Conservation (phyloP, 1,284 basidiomycete species). For the Microbotryum silenes-acaulis region DNA sequence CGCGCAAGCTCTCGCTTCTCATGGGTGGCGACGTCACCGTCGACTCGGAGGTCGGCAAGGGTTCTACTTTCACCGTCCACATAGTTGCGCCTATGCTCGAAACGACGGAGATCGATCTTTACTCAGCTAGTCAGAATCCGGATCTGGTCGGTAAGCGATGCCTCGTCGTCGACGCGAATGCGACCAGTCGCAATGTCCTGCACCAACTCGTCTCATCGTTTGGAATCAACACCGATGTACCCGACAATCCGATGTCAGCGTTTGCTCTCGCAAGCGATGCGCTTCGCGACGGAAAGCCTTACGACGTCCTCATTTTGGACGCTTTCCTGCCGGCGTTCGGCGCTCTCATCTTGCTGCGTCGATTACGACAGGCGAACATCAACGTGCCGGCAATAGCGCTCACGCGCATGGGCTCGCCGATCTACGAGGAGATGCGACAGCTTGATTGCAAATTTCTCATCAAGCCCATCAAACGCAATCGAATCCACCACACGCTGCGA, state of each 20-base stretch:
- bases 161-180: conserved; percentile 27
- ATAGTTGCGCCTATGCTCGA: conserved; percentile 9
- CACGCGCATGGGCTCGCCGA: conserved; percentile 29
- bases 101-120: conserved; percentile 9
- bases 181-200: conserved; percentile 14
- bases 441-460: conserved; percentile 29
- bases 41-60: conserved; percentile 27
- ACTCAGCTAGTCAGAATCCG: conserved; percentile 13
- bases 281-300: background rate
- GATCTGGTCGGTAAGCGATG: conserved; percentile 24
- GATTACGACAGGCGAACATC: conserved; percentile 20
- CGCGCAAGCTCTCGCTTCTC: conserved; percentile 25
- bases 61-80: conserved; percentile 28
- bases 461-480: conserved; percentile 32
- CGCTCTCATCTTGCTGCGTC: conserved; percentile 21
- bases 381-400: conserved; percentile 21
- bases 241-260: conserved; percentile 4
- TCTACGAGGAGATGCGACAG: conserved; percentile 27
- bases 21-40: conserved; percentile 30
- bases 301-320: conserved; percentile 24
- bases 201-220: conserved; percentile 22
- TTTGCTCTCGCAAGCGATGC: conserved; percentile 14
- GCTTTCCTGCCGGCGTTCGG: conserved; percentile 28
- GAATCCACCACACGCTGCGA: conserved; percentile 27
- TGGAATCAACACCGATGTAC: conserved; percentile 5